Percentiles rank a stretch among this genome's conserved stretches.
phyloP scores from a whole-genome alignment of 1,284 basidiomycete genomes.

The Agroathelia rolfsii region DNA sequence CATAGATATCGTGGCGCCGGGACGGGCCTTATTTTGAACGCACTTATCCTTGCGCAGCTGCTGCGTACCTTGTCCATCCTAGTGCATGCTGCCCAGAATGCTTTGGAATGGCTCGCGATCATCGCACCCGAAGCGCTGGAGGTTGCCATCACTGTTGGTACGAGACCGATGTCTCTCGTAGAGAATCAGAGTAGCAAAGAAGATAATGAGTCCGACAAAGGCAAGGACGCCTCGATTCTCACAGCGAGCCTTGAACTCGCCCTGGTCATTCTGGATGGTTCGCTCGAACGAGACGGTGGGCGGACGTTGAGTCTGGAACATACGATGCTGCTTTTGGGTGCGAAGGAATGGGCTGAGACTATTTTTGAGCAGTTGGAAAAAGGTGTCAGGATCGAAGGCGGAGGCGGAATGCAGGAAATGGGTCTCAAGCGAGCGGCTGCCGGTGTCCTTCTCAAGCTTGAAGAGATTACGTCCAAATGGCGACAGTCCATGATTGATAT shows the following conservation, averaged over 20 bases:
- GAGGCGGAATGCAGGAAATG: constrained; percentile 54
- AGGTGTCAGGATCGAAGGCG: constrained; percentile 51
- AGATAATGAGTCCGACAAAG: constrained; percentile 17
- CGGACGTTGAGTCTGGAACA: constrained; percentile 68
- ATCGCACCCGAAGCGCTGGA: constrained; percentile 77
- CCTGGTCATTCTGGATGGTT: constrained; percentile 68
- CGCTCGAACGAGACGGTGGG: constrained; percentile 69
- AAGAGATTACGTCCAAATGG: constrained; percentile 71
- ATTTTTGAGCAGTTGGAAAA: constrained; percentile 61
- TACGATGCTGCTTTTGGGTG: constrained; percentile 57
- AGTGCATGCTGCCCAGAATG: constrained; percentile 71
- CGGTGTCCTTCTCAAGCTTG: constrained; percentile 72
- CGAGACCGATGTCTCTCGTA: constrained; percentile 44
- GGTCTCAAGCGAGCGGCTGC: constrained; percentile 62
- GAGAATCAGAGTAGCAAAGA: constrained; percentile 35
- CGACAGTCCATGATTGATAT: constrained; percentile 55
- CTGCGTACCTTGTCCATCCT: constrained; percentile 74
- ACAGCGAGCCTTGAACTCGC: constrained; percentile 69
- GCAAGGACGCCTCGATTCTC: constrained; percentile 62
- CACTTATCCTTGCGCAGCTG: constrained; percentile 66
- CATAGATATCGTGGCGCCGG: constrained; percentile 63
- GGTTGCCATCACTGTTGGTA: constrained; percentile 70
- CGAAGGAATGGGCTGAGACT: constrained; percentile 72
- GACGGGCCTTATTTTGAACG: constrained; percentile 70
- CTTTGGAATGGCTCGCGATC: constrained; percentile 69